Conservation (phyloP, 179 eudicot genomes). For the Silene vulgaris region DNA sequence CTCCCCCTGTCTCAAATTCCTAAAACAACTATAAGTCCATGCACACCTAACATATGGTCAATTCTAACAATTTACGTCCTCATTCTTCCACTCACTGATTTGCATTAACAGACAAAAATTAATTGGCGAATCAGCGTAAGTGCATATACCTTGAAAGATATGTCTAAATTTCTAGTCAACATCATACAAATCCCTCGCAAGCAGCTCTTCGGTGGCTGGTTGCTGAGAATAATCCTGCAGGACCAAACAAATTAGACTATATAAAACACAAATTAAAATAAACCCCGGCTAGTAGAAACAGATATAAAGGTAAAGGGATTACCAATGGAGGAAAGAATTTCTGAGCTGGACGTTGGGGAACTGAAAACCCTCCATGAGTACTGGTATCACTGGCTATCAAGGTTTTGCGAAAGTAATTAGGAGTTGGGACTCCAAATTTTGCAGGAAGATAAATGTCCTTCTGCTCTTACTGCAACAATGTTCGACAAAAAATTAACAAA, state of each 20-base stretch:
- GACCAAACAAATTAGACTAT: background rate
- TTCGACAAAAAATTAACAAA: background rate
- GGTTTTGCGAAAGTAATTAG: constrained; percentile 88
- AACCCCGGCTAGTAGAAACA: too few species aligned
- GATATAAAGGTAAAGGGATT: constrained; percentile 13
- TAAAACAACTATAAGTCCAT: too few species aligned
- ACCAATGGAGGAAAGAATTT: constrained; percentile 93
- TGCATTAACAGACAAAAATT: background rate
- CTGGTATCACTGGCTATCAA: constrained; percentile 91
- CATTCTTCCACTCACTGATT: constrained; percentile 10
- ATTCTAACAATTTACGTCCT: background rate
- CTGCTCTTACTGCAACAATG: constrained; percentile 67
- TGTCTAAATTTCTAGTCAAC: constrained; percentile 96
- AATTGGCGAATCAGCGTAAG: background rate
- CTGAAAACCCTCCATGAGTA: constrained; percentile 92
- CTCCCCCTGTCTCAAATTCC: too few species aligned
- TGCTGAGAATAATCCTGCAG: constrained; percentile 84
- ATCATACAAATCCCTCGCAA: constrained; percentile 98
- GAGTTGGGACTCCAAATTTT: constrained; percentile 80
- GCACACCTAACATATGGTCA: background rate
- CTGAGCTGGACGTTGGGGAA: constrained; percentile 93
- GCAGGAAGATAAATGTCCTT: constrained; percentile 83
- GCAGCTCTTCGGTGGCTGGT: constrained; percentile 80
- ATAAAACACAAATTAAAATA: background rate
- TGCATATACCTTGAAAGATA: constrained; percentile 78